phyloP scores from a whole-genome alignment of 2,329 filamentous ascomycete genomes.

The Cadophora gregata region DNA sequence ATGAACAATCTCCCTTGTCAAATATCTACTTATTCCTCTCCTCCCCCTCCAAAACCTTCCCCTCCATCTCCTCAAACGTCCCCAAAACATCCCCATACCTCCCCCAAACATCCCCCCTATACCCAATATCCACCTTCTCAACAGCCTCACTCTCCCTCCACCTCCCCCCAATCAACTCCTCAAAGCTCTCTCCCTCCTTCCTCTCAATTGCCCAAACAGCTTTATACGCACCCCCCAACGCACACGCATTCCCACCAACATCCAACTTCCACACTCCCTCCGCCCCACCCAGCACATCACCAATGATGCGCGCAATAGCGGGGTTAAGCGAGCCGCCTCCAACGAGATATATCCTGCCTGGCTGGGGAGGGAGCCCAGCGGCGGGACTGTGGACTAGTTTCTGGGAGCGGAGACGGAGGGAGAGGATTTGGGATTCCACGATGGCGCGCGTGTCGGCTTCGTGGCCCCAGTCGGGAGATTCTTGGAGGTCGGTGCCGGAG shows the following conservation, averaged over 20 bases:
- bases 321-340: conserved; percentile 90
- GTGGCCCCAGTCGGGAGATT: conserved; percentile 56
- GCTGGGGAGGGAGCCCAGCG: conserved; percentile 74
- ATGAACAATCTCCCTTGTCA: neutral
- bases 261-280: conserved; percentile 95
- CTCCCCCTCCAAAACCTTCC: conserved; percentile 60
- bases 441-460: conserved; percentile 82
- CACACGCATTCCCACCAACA: conserved; percentile 94
- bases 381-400: conserved; percentile 69
- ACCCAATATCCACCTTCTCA: conserved; percentile 82
- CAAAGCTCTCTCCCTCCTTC: conserved; percentile 73
- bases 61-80: conserved; percentile 80
- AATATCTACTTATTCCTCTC: conserved; percentile 26
- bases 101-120: conserved; percentile 75
- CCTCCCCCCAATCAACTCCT: conserved; percentile 80
- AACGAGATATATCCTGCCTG: conserved; percentile 89
- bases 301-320: conserved; percentile 83
- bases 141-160: conserved; percentile 89
- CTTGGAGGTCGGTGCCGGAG: conserved; percentile 57
- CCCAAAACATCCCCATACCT: conserved; percentile 77
- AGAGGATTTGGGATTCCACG: conserved; percentile 93
- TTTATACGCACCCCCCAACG: conserved; percentile 92
- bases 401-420: conserved; percentile 83
- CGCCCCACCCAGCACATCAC: conserved; percentile 84
- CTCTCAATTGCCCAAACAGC: conserved; percentile 90